Evolutionary conservation across 2,329 filamentous ascomycete genomes (phyloP).

Genomic region (Laburnicola sp.): DNA sequence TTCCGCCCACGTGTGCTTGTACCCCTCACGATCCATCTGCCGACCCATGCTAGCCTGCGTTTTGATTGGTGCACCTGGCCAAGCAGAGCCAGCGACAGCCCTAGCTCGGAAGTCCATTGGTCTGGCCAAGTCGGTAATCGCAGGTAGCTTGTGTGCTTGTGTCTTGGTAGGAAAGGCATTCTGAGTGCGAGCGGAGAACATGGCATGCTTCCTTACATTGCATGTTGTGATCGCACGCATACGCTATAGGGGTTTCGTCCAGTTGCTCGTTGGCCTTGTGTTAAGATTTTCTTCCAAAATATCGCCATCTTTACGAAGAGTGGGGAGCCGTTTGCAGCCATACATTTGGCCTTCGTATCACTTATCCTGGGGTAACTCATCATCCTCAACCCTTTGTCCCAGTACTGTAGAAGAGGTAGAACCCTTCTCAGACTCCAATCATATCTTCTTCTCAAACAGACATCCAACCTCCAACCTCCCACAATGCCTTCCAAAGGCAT

Average conservation of each 20-base stretch:
- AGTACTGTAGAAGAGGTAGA: too few relatives aligned
- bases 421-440: background rate
- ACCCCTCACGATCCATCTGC: background rate
- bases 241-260: too few relatives aligned
- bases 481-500: constrained; percentile 44
- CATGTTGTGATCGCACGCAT: too few relatives aligned
- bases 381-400: too few relatives aligned
- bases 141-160: constrained; percentile 2
- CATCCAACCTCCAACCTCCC: constrained; percentile 36
- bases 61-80: constrained; percentile 3
- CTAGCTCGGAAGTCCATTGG: background rate
- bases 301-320: too few relatives aligned
- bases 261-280: too few relatives aligned
- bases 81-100: background rate
- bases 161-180: background rate
- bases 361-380: too few relatives aligned
- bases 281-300: too few relatives aligned
- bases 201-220: background rate
- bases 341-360: too few relatives aligned
- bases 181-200: background rate
- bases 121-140: constrained; percentile 6
- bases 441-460: background rate
- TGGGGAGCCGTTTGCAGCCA: too few relatives aligned
- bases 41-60: background rate
- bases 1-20: background rate